phyloP scores from a whole-genome alignment of 2,329 filamentous ascomycete genomes.

The Aspergillus carbonarius region DNA sequence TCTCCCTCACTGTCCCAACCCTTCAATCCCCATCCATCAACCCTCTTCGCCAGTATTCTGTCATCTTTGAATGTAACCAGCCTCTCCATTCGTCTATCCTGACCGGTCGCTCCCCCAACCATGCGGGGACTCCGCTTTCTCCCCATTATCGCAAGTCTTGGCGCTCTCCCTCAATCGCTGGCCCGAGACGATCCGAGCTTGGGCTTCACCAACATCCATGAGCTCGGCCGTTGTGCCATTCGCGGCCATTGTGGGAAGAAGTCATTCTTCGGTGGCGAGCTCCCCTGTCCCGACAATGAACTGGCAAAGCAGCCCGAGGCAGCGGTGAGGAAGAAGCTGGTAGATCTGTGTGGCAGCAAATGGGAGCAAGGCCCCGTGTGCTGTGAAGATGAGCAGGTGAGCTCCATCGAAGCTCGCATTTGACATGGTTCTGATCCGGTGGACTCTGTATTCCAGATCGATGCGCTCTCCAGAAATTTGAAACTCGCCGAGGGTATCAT shows the following conservation, averaged over 20 bases:
- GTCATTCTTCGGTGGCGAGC: constrained; percentile 81
- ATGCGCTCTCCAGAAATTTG: constrained; percentile 77
- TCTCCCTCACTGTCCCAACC: background rate
- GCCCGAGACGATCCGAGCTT: constrained; percentile 29
- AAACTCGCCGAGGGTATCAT: constrained; percentile 86
- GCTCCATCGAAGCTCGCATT: constrained; percentile 9
- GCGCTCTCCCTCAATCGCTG: constrained; percentile 26
- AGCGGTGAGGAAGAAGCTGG: constrained; percentile 71
- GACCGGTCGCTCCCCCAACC: background rate
- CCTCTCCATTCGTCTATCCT: background rate
- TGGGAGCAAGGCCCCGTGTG: constrained; percentile 85
- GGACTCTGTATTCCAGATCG: constrained; percentile 56
- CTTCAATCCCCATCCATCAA: background rate
- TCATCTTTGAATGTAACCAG: background rate
- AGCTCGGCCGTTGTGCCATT: constrained; percentile 84
- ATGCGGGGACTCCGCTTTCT: constrained; percentile 35
- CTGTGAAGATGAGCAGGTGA: constrained; percentile 74
- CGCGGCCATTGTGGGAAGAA: constrained; percentile 89
- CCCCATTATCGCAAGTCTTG: constrained; percentile 27
- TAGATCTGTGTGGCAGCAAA: constrained; percentile 80
- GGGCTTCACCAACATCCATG: constrained; percentile 60
- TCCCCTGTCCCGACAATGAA: constrained; percentile 91
- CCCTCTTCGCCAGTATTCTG: background rate
- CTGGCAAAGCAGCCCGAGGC: constrained; percentile 72
- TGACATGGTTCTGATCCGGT: background rate